Conservation (phyloP, 2,329 filamentous ascomycete species). For the Aspergillus melleus region DNA sequence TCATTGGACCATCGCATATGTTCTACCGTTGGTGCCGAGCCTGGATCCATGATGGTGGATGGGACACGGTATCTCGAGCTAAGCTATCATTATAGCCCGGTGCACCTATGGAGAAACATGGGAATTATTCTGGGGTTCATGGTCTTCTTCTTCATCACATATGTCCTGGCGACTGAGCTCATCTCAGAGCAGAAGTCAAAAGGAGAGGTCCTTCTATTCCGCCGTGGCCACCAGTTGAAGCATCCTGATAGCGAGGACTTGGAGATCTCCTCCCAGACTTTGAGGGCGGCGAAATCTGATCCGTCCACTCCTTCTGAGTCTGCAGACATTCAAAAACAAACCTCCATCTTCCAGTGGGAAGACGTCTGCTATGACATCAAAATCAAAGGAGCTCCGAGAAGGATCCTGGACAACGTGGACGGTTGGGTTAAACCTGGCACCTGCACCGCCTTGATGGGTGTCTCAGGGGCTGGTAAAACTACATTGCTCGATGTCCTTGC, state of each 20-base stretch:
- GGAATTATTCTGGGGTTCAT: neutral
- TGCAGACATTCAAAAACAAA: neutral
- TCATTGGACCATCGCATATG: neutral
- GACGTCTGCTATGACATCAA: slow-evolving; percentile 3
- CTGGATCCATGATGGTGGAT: neutral
- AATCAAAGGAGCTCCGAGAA: neutral
- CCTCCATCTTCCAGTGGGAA: slow-evolving; percentile 1
- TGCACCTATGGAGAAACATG: neutral
- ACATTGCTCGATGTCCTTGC: neutral
- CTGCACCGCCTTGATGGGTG: neutral
- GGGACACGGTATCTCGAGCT: neutral
- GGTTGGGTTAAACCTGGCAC: slow-evolving; percentile 3
- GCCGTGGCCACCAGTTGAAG: slow-evolving; percentile 22
- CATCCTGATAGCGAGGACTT: neutral
- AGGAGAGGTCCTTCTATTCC: slow-evolving; percentile 31
- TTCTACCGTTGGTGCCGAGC: neutral
- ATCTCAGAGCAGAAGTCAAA: slow-evolving; percentile 29
- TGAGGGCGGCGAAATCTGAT: neutral
- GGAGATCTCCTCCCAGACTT: neutral
- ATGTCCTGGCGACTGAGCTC: slow-evolving; percentile 26
- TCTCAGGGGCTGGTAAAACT: neutral
- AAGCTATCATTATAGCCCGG: neutral
- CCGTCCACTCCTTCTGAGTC: neutral
- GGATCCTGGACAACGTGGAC: slow-evolving; percentile 1
- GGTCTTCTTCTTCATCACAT: slow-evolving; percentile 8